Percentiles rank a stretch among this genome's conserved stretches.
phyloP scores from a whole-genome alignment of 352 stramenopile species.

The Pelagophyceae sp. region DNA sequence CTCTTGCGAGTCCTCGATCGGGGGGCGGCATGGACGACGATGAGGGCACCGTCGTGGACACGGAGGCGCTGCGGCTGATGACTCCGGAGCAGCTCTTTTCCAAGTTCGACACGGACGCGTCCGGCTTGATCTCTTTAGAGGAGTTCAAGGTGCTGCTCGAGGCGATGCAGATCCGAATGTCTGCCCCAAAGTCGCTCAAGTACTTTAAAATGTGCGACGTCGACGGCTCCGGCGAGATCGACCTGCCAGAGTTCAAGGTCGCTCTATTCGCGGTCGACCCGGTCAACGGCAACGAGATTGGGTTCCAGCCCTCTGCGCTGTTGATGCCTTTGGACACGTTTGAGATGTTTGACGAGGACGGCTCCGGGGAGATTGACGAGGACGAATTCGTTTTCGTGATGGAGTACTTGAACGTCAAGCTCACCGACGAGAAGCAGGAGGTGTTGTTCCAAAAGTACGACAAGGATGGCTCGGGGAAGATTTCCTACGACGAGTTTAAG shows the following conservation, averaged over 20 bases:
- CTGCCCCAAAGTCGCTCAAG: conserved; percentile 67
- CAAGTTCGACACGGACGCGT: conserved; percentile 49
- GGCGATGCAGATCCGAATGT: conserved; percentile 69
- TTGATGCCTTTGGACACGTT: conserved; percentile 75
- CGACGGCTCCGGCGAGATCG: conserved; percentile 74
- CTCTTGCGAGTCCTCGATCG: too few species aligned
- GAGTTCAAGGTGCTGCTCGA: conserved; percentile 59
- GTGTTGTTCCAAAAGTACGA: conserved; percentile 81
- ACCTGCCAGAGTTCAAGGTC: conserved; percentile 82
- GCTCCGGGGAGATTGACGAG: conserved; percentile 75
- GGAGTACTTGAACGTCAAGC: conserved; percentile 76
- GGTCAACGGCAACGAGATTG: conserved; percentile 54
- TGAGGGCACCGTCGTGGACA: neutral
- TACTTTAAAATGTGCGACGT: conserved; percentile 81
- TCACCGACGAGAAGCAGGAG: conserved; percentile 77
- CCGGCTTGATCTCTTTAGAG: conserved; percentile 43
- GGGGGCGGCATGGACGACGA: neutral
- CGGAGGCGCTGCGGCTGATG: conserved; percentile 30
- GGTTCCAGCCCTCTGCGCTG: conserved; percentile 66
- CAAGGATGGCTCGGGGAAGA: conserved; percentile 72
- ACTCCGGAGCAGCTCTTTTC: conserved; percentile 45
- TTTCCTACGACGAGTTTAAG: conserved; percentile 85
- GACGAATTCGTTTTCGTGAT: conserved; percentile 84
- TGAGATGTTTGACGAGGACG: conserved; percentile 76
- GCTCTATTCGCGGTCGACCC: conserved; percentile 79